Evolutionary conservation across 2,329 filamentous ascomycete species (phyloP), one percentile per base, ranked within the genome.

Genomic region (Podosphaera xanthii): DNA sequence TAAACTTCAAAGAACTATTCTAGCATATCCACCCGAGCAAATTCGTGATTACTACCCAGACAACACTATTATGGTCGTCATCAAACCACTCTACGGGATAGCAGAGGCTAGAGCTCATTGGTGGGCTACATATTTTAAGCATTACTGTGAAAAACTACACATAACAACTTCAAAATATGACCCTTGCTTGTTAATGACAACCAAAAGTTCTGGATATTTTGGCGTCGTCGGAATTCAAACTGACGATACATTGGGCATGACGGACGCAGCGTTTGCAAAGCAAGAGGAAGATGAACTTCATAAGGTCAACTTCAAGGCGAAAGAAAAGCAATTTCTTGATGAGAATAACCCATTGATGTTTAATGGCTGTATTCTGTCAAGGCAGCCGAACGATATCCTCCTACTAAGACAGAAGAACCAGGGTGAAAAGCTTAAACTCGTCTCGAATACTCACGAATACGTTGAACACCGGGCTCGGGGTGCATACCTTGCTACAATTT

Each of bases 201-300:
- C 49, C 58, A 14, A 31, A 52, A 52, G 6, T 31, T 31, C 6
- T 31, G 5, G 5, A 52, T 33, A 31, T 10, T 59, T 59, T 55
- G 58, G 58, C 22, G 30, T 59, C 31, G 49, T 59, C 22, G 58
- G 58, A 33, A 33, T 59, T 10, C 58, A 59, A 52, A 59, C 58
- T 22, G 58, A 59, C 34, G 58, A 59, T 59, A 59, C 58, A n/a
- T 36, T 59, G n/a, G 12, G 36, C 22, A 14, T 54, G n/a, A 38
- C 14, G 31, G 49, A 59, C 36, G n/a, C 14, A 30, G 31, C 10
- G 6, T 59, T 59, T 42, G 46, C 58, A 30, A 30, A 12, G 10
- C 31, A 14, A 36, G 58, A 59, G 30, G 35, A 59, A 31, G 31
- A 33, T 34, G 22, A 54, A 42, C 35, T 59, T 4, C 7, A 12